These are phyloP conservation scores for Quillaja saponaria DNA, from an alignment of 306 rosid species.

Conservation along the genomic window DNA sequence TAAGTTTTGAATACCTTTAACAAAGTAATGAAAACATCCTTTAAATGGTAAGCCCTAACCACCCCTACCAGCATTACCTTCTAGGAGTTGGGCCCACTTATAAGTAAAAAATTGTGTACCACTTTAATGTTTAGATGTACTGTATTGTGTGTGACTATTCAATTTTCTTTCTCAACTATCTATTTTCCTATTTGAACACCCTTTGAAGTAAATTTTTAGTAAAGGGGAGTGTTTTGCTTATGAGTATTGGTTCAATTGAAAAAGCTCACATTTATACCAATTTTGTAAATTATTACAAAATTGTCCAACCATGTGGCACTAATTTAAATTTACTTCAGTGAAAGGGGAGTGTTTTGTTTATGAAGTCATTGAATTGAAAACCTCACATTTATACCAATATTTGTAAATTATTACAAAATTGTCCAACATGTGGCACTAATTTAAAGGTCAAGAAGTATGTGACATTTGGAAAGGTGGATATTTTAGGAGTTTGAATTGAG, in stretches of 20 bases:
- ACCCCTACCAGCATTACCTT: slow-evolving; percentile 32
- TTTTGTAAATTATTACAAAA: slow-evolving; percentile 25
- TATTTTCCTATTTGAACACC: slow-evolving; percentile 44
- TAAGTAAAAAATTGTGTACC: slow-evolving; percentile 16
- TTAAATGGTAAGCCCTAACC: slow-evolving; percentile 34
- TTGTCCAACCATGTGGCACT: slow-evolving; percentile 39
- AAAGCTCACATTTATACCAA: slow-evolving; percentile 21
- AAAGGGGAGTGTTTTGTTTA: slow-evolving; percentile 23
- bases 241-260: slow-evolving; percentile 6
- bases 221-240: slow-evolving; percentile 23
- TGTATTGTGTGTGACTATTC: slow-evolving; percentile 10
- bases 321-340: too few species aligned
- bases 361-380: slow-evolving; percentile 3
- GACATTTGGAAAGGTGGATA: too few species aligned
- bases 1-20: slow-evolving; percentile 32
- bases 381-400: slow-evolving; percentile 31
- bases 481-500: too few species aligned
- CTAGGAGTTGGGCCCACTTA: slow-evolving; percentile 32
- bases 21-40: slow-evolving; percentile 44
- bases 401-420: slow-evolving; percentile 15
- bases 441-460: too few species aligned
- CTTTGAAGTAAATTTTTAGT: slow-evolving; percentile 36
- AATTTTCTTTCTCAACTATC: slow-evolving; percentile 30
- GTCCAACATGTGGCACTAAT: slow-evolving; percentile 40
- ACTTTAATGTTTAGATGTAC: slow-evolving; percentile 25